Base-by-base conservation (phyloP, 2,329 filamentous ascomycete genomes). In the Ophiostoma piceae region DNA sequence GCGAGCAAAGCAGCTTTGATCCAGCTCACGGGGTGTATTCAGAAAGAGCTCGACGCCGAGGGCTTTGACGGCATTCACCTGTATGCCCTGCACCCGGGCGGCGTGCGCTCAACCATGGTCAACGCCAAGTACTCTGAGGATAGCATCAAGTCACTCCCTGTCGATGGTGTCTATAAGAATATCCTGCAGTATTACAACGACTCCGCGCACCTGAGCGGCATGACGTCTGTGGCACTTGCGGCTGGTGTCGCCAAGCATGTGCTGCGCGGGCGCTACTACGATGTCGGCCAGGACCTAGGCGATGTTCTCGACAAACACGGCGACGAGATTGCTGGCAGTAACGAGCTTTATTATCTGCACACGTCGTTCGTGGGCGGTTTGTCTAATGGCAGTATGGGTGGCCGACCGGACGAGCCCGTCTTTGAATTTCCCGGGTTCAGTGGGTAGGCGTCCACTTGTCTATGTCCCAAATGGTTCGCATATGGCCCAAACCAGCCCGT, bases 1-100 rank as follows among this genome's bases (percentile, higher is more conserved):
- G 71, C 76, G 12, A 76, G 75, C 75, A 78, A 78, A 69, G 76
- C 76, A 3, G 76, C 76, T 22, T 73, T 78, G 22, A 78, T 78
- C 71, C 75, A 76, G 72, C 71, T 78, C 64, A 78, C 76, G 14
- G 74, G 74, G 2, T 77, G 76, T 69, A 68, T 73, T 41, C 76
- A 78, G 65, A 76, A 74, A 69, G 76, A 78, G 68, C 68, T 74
- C 12, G 76, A 78, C 51, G 68, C 75, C 39, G 76, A 78, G 54
- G 74, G 73, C 1, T 67, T 76, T 32, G 69, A 73, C 2, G 74
- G 75, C 60, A 72, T 78, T 26, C 76, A 77, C 47, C 29, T 77
- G 67, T 78, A 78, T 66, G 72, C 76, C 66, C 71, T 78, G 54
- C 76, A 78, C 57, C 76, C 76, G 7, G 76, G 76, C 4, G 76